Evolutionary conservation across 768 basidiomycete genomes (phyloP).

Genomic region (Mycena pura): DNA sequence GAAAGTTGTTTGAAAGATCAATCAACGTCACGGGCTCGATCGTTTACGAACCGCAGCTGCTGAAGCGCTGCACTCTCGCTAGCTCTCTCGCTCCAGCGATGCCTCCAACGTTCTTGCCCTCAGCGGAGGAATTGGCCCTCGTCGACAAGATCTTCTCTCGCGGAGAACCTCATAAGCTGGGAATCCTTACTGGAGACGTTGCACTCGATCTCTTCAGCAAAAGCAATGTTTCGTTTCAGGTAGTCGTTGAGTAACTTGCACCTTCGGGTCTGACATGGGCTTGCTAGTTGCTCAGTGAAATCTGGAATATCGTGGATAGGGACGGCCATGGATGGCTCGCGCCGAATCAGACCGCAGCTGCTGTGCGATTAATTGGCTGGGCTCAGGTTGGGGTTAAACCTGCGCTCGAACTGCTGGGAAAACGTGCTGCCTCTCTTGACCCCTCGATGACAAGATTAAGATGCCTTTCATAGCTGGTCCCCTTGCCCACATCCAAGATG

Average conservation of each 20-base stretch:
- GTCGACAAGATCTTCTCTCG: constrained; percentile 39
- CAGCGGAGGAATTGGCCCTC: constrained; percentile 39
- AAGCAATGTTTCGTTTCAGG: constrained; percentile 51
- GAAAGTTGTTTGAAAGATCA: no score
- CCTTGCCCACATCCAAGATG: constrained; percentile 48
- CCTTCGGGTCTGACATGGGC: not conserved
- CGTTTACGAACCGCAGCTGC: constrained; percentile 19
- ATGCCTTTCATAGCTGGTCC: constrained; percentile 47
- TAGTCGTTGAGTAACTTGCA: not conserved
- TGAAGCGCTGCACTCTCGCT: not conserved
- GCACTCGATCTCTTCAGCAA: constrained; percentile 58
- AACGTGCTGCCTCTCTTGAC: constrained; percentile 41
- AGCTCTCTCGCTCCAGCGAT: not conserved
- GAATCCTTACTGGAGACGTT: constrained; percentile 52
- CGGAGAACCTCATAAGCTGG: constrained; percentile 50
- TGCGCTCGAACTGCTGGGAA: constrained; percentile 42
- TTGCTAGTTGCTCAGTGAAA: constrained; percentile 46
- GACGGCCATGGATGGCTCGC: constrained; percentile 60
- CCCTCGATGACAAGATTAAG: not conserved
- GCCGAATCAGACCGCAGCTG: constrained; percentile 49
- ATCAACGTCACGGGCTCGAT: no score
- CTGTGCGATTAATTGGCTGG: constrained; percentile 61
- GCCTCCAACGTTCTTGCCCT: constrained; percentile 10
- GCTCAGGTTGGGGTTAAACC: constrained; percentile 51
- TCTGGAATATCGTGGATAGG: constrained; percentile 63